Evolutionary conservation across 345 rosid species (phyloP), one percentile per base, ranked within the genome.

Genomic region (Brassica carinata): DNA sequence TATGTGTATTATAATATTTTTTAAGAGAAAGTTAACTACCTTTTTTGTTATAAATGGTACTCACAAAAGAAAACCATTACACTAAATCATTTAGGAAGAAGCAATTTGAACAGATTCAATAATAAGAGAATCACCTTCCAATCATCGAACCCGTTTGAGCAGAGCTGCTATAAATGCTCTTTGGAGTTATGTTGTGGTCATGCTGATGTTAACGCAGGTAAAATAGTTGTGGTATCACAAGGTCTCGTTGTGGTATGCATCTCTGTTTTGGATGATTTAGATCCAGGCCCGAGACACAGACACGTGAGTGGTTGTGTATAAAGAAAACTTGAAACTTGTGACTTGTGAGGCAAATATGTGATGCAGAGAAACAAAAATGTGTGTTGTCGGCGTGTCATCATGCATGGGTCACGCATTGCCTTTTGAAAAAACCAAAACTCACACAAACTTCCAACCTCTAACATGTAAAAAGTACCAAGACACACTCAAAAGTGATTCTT

Each of bases 351-450:
- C 48, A 69, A 38, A 76, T 57, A 31, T 43, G 63, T 61, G 69
- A 69, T 48, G 55, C 70, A 70, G 64, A 63, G 71, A 77, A 77
- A 64, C 65, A 64, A 64, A 70, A 51, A 71, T 71, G 71, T 33
- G 53, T 14, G n/a, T 45, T 48, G 76, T 71, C 57, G 76, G 81
- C 71, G 75, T 77, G 75, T 63, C 81, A 51, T 71, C 81, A 77
- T 77, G 81, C 81, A 77, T 77, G 81, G 17, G 71, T 71, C 65
- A 77, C 27, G 69, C 69, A 33, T 33, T 65, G 27, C 69, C 69
- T 65, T 34, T 13, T 65, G 14, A 19, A 34, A 34, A 15, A 65
- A 34, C 23, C n/a, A 59, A 59, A 19, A 59, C 14, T 34, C 65
- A 63, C 76, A 64, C 76, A 26, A 64, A 77, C 64, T 65, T 65